These are phyloP conservation scores for Tylopilus intermedius DNA, from an alignment of 768 basidiomycete species.

Conservation along the genomic window DNA sequence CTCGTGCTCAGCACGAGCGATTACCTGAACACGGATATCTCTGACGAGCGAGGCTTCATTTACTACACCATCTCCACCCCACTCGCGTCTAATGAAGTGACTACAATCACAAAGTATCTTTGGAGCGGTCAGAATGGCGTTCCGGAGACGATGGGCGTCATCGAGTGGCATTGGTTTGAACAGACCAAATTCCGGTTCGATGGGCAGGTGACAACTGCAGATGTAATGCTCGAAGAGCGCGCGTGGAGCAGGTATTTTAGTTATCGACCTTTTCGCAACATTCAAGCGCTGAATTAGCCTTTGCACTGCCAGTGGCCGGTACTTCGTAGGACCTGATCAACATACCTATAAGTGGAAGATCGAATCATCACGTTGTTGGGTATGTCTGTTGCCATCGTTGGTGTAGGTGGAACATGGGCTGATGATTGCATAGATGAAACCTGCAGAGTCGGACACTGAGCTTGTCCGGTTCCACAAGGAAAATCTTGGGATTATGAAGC, in stretches of 20 bases:
- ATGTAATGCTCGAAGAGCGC: conserved; percentile 13
- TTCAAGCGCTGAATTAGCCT: too few species aligned
- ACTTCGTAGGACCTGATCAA: conserved; percentile 30
- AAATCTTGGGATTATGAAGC: conserved; percentile 17
- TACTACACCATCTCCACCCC: conserved; percentile 20
- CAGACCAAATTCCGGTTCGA: conserved; percentile 14
- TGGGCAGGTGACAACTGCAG: conserved; percentile 7
- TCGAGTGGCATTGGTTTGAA: conserved; percentile 21
- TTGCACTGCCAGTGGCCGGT: conserved; percentile 21
- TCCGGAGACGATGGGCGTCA: conserved; percentile 20
- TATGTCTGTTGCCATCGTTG: conserved; percentile 1
- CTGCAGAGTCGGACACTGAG: conserved; percentile 5
- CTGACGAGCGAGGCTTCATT: conserved; percentile 16
- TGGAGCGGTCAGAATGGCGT: conserved; percentile 11
- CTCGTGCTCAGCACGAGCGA: conserved; percentile 19
- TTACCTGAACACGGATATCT: conserved; percentile 20
- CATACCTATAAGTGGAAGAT: conserved; percentile 32
- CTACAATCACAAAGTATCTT: conserved; percentile 24
- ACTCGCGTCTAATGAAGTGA: conserved; percentile 8
- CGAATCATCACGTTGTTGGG: conserved; percentile 22
- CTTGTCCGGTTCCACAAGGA: conserved; percentile 23
- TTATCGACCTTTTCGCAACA: neutral
- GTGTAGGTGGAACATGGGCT: neutral
- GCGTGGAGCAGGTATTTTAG: conserved; percentile 17
- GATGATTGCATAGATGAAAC: conserved; percentile 12